Percentiles rank a stretch among this genome's conserved stretches.
Evolutionary conservation across 441 rosid genomes (phyloP).

Genomic region (Aleurites moluccanus): DNA sequence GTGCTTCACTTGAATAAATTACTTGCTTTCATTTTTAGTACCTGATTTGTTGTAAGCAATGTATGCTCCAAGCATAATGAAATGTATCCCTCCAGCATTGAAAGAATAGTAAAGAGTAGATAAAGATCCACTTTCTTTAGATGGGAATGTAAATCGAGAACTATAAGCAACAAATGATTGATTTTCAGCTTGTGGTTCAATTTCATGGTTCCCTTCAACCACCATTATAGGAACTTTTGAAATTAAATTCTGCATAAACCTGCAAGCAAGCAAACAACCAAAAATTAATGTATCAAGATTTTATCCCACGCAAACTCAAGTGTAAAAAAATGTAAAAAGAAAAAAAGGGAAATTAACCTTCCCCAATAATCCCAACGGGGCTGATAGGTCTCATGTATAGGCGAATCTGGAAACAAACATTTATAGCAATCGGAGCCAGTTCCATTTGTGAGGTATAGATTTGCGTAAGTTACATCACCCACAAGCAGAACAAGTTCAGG

Average conservation of each 20-base stretch:
- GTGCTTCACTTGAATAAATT: not conserved
- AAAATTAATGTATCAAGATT: not conserved
- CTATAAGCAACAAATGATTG: slow-evolving; percentile 54
- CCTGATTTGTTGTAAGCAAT: slow-evolving; percentile 45
- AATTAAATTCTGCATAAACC: slow-evolving; percentile 50
- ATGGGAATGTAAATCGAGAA: slow-evolving; percentile 58
- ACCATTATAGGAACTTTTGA: slow-evolving; percentile 57
- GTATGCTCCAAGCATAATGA: slow-evolving; percentile 59
- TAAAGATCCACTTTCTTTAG: slow-evolving; percentile 51
- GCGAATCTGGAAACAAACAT: slow-evolving; percentile 47
- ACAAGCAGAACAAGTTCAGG: slow-evolving; percentile 56
- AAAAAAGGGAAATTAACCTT: slow-evolving; percentile 27
- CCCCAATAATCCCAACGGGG: slow-evolving; percentile 80
- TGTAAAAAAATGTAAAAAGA: not conserved
- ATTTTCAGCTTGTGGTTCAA: slow-evolving; percentile 50
- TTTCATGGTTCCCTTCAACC: slow-evolving; percentile 60
- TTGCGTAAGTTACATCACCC: slow-evolving; percentile 55
- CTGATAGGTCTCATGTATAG: slow-evolving; percentile 57
- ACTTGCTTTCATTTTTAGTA: slow-evolving; percentile 7
- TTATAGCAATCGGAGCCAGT: slow-evolving; percentile 56
- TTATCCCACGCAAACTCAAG: not conserved
- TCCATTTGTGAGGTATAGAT: slow-evolving; percentile 59
- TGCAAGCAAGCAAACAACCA: slow-evolving; percentile 15
- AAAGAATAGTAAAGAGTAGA: slow-evolving; percentile 57
- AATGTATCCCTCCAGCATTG: slow-evolving; percentile 61